Percentiles rank a stretch among this genome's conserved stretches.
phyloP scores from a whole-genome alignment of 352 stramenopile genomes.

The Globisporangium nunn region DNA sequence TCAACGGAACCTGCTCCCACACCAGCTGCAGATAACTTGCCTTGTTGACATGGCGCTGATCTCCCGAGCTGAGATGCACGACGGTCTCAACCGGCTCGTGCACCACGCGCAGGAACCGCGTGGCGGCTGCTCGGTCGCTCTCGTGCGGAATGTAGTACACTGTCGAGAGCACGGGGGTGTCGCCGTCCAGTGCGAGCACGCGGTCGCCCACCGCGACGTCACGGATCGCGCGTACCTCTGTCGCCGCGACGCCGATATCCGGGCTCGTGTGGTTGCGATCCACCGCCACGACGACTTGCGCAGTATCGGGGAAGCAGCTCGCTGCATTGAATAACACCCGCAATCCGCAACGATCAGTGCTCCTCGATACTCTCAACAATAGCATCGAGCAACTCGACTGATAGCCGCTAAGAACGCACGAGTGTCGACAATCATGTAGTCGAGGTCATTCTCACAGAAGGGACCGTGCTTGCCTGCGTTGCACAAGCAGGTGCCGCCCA shows the following conservation, averaged over 20 bases:
- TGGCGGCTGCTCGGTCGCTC: constrained; percentile 7
- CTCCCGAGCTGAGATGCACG: neutral
- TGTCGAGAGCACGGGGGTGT: constrained; percentile 24
- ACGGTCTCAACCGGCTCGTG: constrained; percentile 15
- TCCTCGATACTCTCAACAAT: no score
- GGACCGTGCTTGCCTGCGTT: constrained; percentile 40
- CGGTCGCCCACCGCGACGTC: constrained; percentile 33
- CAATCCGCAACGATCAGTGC: neutral
- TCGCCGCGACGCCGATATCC: neutral
- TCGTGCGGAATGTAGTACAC: constrained; percentile 72
- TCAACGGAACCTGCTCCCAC: neutral
- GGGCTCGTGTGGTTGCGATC: neutral
- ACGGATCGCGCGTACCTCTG: constrained; percentile 18
- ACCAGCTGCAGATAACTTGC: neutral
- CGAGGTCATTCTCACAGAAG: constrained; percentile 45
- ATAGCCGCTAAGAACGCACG: constrained; percentile 13
- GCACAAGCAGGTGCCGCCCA: constrained; percentile 65
- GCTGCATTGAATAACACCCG: constrained; percentile 14
- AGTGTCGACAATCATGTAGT: constrained; percentile 43
- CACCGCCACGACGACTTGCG: constrained; percentile 22
- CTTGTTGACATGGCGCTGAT: constrained; percentile 1
- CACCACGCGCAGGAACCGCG: constrained; percentile 26
- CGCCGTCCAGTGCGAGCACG: constrained; percentile 40
- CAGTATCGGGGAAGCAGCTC: constrained; percentile 54
- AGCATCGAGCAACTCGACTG: neutral